Evolutionary conservation across 495 filamentous ascomycete genomes (phyloP).

Genomic region (Thermochaetoides thermophila): DNA sequence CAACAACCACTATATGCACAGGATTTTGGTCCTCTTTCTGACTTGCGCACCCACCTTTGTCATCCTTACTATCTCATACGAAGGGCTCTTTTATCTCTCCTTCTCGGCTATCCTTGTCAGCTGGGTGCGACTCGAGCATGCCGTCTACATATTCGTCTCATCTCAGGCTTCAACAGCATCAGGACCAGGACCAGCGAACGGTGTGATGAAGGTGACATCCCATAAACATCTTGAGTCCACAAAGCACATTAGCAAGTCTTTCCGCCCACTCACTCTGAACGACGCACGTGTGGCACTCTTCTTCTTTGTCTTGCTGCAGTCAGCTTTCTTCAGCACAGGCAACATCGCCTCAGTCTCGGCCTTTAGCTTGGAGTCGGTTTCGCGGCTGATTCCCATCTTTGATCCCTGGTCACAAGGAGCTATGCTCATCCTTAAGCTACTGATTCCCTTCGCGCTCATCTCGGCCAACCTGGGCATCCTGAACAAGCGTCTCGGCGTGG

Average conservation of each 20-base stretch:
- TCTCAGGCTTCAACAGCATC: slow-evolving; percentile 17
- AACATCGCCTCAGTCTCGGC: slow-evolving; percentile 92
- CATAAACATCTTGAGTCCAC: slow-evolving; percentile 8
- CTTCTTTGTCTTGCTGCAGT: slow-evolving; percentile 88
- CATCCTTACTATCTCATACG: slow-evolving; percentile 93
- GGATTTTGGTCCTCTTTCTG: slow-evolving; percentile 78
- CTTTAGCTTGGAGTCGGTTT: slow-evolving; percentile 85
- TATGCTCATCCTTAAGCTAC: slow-evolving; percentile 72
- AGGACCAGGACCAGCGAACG: neutral
- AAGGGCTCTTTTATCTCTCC: slow-evolving; percentile 88
- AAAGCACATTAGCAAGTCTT: slow-evolving; percentile 18
- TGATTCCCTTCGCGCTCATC: slow-evolving; percentile 89
- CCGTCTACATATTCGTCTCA: slow-evolving; percentile 41
- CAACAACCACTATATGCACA: slow-evolving; percentile 80
- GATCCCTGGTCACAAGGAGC: slow-evolving; percentile 86
- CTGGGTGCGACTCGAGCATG: slow-evolving; percentile 86
- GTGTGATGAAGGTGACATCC: neutral
- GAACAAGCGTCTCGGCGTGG: slow-evolving; percentile 70
- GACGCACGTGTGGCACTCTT: slow-evolving; percentile 82
- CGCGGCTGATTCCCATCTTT: slow-evolving; percentile 85
- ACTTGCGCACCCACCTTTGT: slow-evolving; percentile 90
- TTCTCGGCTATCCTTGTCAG: slow-evolving; percentile 72
- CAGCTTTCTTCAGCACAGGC: slow-evolving; percentile 93
- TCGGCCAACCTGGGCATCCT: slow-evolving; percentile 87
- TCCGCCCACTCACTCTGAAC: slow-evolving; percentile 60